A percentile compares a stretch with the other conserved stretches of the same genome.
Conservation (phyloP, 2,329 filamentous ascomycete genomes). For the Pleurostoma richardsiae region DNA sequence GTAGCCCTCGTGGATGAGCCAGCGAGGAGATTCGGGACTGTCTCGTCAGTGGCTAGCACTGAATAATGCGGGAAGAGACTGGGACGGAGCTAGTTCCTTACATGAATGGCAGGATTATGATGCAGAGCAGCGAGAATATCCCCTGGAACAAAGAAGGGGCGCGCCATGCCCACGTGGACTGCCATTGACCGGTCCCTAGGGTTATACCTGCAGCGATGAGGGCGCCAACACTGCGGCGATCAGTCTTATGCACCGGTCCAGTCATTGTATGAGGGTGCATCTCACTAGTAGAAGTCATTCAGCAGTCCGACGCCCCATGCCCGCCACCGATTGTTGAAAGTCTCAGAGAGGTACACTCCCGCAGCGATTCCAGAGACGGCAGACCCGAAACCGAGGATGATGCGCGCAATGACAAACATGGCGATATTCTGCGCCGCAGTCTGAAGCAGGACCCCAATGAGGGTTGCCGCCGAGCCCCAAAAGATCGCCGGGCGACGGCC, state of each 20-base stretch:
- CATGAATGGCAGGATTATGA: constrained; percentile 30
- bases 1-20: constrained; percentile 34
- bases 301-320: constrained; percentile 34
- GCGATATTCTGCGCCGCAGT: constrained; percentile 42
- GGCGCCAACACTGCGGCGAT: constrained; percentile 20
- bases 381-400: constrained; percentile 41
- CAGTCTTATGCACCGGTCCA: too few relatives aligned
- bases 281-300: constrained; percentile 22
- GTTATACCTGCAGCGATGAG: constrained; percentile 43
- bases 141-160: constrained; percentile 33
- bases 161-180: constrained; percentile 37
- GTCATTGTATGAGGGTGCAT: constrained; percentile 6
- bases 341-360: constrained; percentile 43
- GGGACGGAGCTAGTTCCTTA: neutral
- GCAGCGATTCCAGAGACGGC: constrained; percentile 35
- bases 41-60: neutral
- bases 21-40: constrained; percentile 39
- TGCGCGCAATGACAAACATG: constrained; percentile 43
- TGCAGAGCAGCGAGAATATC: constrained; percentile 20
- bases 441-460: constrained; percentile 40
- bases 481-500: constrained; percentile 39
- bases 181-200: constrained; percentile 30
- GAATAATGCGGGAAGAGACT: too few relatives aligned
- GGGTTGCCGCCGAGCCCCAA: constrained; percentile 29
- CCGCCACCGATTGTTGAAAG: constrained; percentile 37